Evolutionary conservation across 495 filamentous ascomycete genomes (phyloP), one percentile per base, ranked within the genome.

Genomic region (Tetracladium marchalianum): DNA sequence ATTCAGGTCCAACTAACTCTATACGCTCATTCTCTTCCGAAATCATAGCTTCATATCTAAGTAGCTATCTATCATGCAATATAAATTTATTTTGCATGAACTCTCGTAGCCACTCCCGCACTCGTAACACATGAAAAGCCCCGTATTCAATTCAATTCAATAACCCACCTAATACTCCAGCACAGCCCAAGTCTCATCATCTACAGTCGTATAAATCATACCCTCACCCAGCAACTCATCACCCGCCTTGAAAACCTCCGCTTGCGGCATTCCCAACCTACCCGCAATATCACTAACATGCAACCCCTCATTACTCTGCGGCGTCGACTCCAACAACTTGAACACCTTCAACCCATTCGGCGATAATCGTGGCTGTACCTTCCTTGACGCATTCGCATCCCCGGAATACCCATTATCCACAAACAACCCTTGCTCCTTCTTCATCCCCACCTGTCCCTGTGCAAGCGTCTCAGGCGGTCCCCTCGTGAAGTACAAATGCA

Each of bases 171-270:
- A 82, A 44, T 70, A 77, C 18, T 87, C 81, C 31, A 89, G 65
- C 48, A 86, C 64, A 22, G 82, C 82, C 75, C 81, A 89, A 0
- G 84, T 89, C 62, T 76, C 72, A 48, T 98, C 92, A 67, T 97
- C 89, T 19, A 90, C 68, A 10, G 93, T 98, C 41, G 89, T 87
- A 64, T 87, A 98, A 41, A 93, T 85, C 57, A 87, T 53, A 39
- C 88, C 86, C 17, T 76, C 59, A 6, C 60, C 67, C 35, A 90
- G 53, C 59, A 97, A 59, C 64, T 96, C 89, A 47, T 92, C 83
- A 8, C 81, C 80, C 31, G 82, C 93, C 39, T 72, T 76, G 40
- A 75, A 57, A 15, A 95, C 84, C 39, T 94, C 87, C 19, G 69
- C 67, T 22, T 76, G 60, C 2, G 77, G 68, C 66, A 93, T 61